Percentiles rank a stretch among this genome's conserved stretches.
These are phyloP conservation scores for Backusella westeae DNA, from an alignment of 192 early-diverging fungal genomes.

Conservation along the genomic window DNA sequence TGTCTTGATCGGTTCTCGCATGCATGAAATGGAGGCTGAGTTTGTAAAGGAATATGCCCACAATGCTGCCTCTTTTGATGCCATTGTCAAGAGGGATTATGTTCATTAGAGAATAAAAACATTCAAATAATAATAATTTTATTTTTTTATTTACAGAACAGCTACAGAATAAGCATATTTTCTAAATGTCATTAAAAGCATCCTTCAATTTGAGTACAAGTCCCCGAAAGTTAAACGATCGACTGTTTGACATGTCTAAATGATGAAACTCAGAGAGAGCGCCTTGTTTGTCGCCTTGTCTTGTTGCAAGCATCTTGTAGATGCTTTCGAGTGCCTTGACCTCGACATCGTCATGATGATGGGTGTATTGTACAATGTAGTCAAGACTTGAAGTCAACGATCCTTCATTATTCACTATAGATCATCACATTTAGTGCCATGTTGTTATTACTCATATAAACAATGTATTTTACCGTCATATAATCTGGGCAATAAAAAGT, in stretches of 20 bases:
- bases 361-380: neutral
- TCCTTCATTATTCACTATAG: neutral
- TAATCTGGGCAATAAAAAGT: slow-evolving; percentile 3
- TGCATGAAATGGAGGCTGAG: slow-evolving; percentile 94
- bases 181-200: neutral
- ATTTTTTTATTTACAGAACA: neutral
- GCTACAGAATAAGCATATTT: neutral
- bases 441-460: too few species aligned
- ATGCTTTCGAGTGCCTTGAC: neutral
- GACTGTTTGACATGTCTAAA: neutral
- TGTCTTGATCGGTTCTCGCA: slow-evolving; percentile 80
- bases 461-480: neutral
- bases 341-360: neutral
- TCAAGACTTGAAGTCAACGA: neutral
- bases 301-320: neutral
- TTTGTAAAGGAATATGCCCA: slow-evolving; percentile 78
- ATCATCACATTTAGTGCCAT: neutral
- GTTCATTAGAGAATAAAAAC: neutral
- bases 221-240: neutral
- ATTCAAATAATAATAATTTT: neutral
- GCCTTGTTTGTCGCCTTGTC: neutral
- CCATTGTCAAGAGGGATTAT: slow-evolving; percentile 49
- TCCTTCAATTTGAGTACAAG: neutral
- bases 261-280: neutral
- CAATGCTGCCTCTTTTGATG: slow-evolving; percentile 60